Evolutionary conservation across 129 eudicot genomes (phyloP), one percentile per base, ranked within the genome.

Genomic region (Smallanthus sonchifolius): DNA sequence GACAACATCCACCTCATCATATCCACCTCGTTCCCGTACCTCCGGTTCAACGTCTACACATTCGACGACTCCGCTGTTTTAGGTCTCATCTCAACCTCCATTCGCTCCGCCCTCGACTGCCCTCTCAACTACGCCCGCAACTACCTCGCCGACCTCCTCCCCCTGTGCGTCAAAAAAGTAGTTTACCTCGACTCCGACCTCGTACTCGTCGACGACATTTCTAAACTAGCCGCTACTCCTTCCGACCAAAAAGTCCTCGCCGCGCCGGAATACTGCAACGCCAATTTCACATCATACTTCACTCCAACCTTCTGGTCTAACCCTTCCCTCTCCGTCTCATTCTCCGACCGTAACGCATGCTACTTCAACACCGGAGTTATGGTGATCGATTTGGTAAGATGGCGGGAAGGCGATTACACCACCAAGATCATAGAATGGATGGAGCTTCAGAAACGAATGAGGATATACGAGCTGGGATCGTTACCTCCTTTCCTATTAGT

Each of bases 281-380:
- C 97, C 0, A 92, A 92, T 72, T 92, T 92, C 79, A 80, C 93
- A 0, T 56, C 87, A 1, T 92, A 92, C 81, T 92, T 92, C 60
- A 92, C 97, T 2, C 96, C 98, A 0, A 89, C 98, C 0, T 92
- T 92, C 35, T 92, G 98, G 98, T 84, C 98, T 0, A 92, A 83
- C 78, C 98, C 98, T 13, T 85, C 94, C 1, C 88, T 92, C 20
- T 89, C 96, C 9, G 54, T 84, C 11, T 84, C 98, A 0, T 92
- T 92, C 32, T 77, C 86, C 48, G 83, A 83, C 72, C 80, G 98
- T 0, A 81, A 74, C 5, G 85, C 93, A 8, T 92, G 97, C 19
- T 92, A 92, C 69, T 92, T 92, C 63, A 92, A 92, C 86, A 92
- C 97, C 6, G 97, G 97, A 0, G 96, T 92, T 0, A 92, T 92